Percentiles rank a stretch among this genome's conserved stretches.
These are phyloP conservation scores for Fusarium brevicatenulatum DNA, from an alignment of 2,329 filamentous ascomycete species.

Conservation along the genomic window DNA sequence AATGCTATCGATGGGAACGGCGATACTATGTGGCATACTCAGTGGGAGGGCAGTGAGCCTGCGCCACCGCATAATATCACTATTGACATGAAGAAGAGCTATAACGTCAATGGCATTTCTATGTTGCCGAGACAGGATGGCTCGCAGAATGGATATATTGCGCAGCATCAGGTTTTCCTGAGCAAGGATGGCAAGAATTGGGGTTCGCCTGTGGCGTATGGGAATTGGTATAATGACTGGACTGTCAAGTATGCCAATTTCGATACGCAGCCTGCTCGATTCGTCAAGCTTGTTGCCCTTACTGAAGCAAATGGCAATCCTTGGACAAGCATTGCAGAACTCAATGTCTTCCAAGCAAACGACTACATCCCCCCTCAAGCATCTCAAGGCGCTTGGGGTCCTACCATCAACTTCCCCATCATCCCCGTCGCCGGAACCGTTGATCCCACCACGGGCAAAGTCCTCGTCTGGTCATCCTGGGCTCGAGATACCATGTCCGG, in stretches of 20 bases:
- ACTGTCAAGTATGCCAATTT: conserved; percentile 30
- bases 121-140: conserved; percentile 29
- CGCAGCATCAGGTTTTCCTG: conserved; percentile 5
- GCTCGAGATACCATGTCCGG: conserved; percentile 15
- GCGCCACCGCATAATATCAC: conserved; percentile 26
- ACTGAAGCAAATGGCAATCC: conserved; percentile 4
- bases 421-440: conserved; percentile 30
- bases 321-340: conserved; percentile 25
- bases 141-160: conserved; percentile 11
- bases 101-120: conserved; percentile 23
- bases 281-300: conserved; percentile 10
- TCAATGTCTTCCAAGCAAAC: conserved; percentile 21
- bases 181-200: conserved; percentile 21
- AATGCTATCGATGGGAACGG: conserved; percentile 15
- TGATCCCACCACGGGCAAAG: conserved; percentile 3
- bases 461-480: conserved; percentile 30
- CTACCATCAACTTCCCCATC: conserved; percentile 28
- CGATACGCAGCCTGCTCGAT: conserved; percentile 18
- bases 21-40: conserved; percentile 17
- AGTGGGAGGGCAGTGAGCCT: conserved; percentile 11
- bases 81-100: conserved; percentile 23
- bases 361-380: not conserved
- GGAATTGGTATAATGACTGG: conserved; percentile 24
- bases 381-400: conserved; percentile 18
- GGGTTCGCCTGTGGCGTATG: conserved; percentile 21